phyloP scores from a whole-genome alignment of 2,329 filamentous ascomycete species.

The Sarocladium brachiariae region DNA sequence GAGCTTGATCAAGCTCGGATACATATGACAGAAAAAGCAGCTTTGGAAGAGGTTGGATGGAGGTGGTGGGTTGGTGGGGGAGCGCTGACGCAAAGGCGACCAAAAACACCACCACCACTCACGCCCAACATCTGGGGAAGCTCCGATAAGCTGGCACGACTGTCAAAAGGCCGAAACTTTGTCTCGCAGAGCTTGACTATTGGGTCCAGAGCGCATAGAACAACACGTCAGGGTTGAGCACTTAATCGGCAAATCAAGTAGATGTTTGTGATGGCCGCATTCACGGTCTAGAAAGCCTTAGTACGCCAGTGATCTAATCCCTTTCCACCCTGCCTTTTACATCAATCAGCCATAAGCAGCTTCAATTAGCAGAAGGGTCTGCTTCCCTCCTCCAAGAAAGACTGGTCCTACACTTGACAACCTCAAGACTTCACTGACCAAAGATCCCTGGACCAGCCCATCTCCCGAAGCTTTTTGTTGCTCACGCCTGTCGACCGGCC shows the following conservation, averaged over 20 bases:
- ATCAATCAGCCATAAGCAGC: not conserved
- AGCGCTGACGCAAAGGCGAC: not conserved
- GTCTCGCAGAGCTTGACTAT: too few species aligned
- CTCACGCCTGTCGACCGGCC: constrained; percentile 43
- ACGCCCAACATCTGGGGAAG: not conserved
- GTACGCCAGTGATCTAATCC: not conserved
- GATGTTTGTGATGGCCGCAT: not conserved
- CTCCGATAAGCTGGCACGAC: not conserved
- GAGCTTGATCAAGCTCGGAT: too few species aligned
- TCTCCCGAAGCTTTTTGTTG: constrained; percentile 54
- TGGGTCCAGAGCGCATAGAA: too few species aligned
- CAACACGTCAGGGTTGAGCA: not conserved
- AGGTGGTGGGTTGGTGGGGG: not conserved
- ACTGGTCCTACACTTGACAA: not conserved
- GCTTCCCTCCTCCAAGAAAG: not conserved
- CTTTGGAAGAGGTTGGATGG: not conserved
- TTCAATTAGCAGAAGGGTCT: not conserved
- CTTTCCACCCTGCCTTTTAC: not conserved
- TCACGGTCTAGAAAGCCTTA: not conserved
- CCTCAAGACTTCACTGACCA: constrained; percentile 46
- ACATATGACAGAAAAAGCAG: too few species aligned
- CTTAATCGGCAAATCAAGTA: not conserved
- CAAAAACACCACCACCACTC: too few species aligned
- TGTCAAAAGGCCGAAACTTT: too few species aligned
- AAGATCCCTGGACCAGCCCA: constrained; percentile 56